Base-by-base conservation (phyloP, 2,329 filamentous ascomycete species). In the Alternaria sp. region DNA sequence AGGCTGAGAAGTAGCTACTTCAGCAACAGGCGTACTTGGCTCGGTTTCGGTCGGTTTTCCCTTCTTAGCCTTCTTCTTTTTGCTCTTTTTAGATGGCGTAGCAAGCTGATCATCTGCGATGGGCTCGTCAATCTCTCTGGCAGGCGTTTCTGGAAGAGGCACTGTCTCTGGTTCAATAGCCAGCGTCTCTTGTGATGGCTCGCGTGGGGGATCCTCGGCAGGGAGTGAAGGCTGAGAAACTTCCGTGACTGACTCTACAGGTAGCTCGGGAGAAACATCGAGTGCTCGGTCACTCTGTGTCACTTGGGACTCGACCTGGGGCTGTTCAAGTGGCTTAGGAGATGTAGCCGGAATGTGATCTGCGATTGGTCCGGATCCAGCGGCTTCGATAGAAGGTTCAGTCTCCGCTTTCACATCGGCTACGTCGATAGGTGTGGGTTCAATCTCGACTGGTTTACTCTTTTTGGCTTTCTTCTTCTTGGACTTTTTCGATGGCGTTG, bases 1-100 rank as follows among this genome's bases (percentile, higher is more conserved):
- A 12, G 41, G 41, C 25, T 48, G 41, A n/a, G 46, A 12, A 7
- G 34, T 28, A 11, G 45, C 12, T 16, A 64, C 59, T 49, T 67
- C 67, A 36, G 18, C 41, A 7, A 34, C 25, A 22, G 60, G 43
- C 11, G 60, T 68, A 20, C 44, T 56, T 20, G 62, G 64, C 41
- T 68, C 63, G 2, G 59, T 45, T 4, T 64, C 65, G 22, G 32
- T 25, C 3, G 54, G 36, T 32, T 65, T 65, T 12, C 43, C 58
- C 43, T 65, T 63, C 56, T 68, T 69, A 1, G 59, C 59, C 38
- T 65, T 70, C 54, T 82, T 79, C 60, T 85, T 85, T 12, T 80
- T 66, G 4, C 48, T 79, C 64, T 83, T 85, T 63, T 81, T 80
- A 51, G 80, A 81, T 32, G 73, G 69, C 3, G 57, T 53, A 1